A percentile compares a stretch with the other conserved stretches of the same genome.
phyloP scores from a whole-genome alignment of 2,329 filamentous ascomycete species.

The Phialocephala subalpina region DNA sequence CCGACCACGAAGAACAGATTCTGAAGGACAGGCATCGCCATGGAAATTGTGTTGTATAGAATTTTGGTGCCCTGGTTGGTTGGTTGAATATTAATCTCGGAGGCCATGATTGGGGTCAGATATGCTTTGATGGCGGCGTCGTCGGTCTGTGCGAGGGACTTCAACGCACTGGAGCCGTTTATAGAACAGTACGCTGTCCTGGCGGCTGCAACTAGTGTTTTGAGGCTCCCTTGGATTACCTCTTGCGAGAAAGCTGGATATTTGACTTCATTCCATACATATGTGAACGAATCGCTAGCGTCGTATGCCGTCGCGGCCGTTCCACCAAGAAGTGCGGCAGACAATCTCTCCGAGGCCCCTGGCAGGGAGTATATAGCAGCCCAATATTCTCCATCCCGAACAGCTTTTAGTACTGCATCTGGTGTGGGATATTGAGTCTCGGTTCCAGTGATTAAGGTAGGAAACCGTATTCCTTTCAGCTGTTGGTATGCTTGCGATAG shows the following conservation, averaged over 20 bases:
- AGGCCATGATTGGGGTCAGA: constrained; percentile 43
- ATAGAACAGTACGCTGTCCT: constrained; percentile 39
- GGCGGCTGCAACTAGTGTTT: constrained; percentile 38
- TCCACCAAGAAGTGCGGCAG: constrained; percentile 39
- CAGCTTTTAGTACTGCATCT: constrained; percentile 40
- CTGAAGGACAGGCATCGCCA: constrained; percentile 45
- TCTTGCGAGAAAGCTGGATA: constrained; percentile 44
- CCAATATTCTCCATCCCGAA: constrained; percentile 49
- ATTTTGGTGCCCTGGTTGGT: constrained; percentile 44
- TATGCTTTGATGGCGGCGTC: constrained; percentile 39
- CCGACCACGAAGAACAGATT: constrained; percentile 36
- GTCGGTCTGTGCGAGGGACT: constrained; percentile 37
- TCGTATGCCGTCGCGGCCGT: constrained; percentile 41
- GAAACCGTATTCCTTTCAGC: constrained; percentile 41
- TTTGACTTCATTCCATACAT: constrained; percentile 46
- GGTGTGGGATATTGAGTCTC: constrained; percentile 39
- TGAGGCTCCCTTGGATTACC: constrained; percentile 39
- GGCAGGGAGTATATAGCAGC: constrained; percentile 45
- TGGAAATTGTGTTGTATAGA: constrained; percentile 48
- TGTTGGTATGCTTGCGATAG: constrained; percentile 42
- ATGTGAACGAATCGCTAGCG: constrained; percentile 42
- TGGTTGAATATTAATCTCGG: constrained; percentile 41
- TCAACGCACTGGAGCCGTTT: constrained; percentile 28
- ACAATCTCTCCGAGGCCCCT: constrained; percentile 44
- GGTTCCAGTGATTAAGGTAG: constrained; percentile 41